Evolutionary conservation across 1,284 basidiomycete species (phyloP).

Genomic region (Clitocybe nebularis): DNA sequence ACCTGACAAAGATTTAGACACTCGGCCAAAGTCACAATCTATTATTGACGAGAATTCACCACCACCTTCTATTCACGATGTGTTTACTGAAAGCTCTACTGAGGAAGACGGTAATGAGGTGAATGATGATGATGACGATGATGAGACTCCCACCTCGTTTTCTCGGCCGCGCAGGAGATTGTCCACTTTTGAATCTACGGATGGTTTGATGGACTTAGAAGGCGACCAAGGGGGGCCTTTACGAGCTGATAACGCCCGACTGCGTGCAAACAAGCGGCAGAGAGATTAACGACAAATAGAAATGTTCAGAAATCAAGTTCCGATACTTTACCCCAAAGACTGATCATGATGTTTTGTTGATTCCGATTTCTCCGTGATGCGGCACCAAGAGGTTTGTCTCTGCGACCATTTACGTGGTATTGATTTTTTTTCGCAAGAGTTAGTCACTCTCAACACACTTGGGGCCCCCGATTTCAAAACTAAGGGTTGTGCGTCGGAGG

Average conservation of each 20-base stretch:
- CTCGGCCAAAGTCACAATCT: constrained; percentile 15
- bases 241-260: constrained; percentile 19
- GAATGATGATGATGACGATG: constrained; percentile 22
- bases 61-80: constrained; percentile 7
- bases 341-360: neutral
- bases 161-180: constrained; percentile 26
- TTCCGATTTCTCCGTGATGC: neutral
- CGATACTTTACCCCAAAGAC: neutral
- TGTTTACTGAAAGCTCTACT: neutral
- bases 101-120: constrained; percentile 7
- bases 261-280: neutral
- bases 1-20: constrained; percentile 55
- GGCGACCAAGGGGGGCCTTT: constrained; percentile 35
- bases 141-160: constrained; percentile 6
- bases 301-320: neutral
- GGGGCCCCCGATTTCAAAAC: too few relatives aligned
- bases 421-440: too few relatives aligned
- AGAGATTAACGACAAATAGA: neutral
- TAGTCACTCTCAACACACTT: too few relatives aligned
- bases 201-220: constrained; percentile 35
- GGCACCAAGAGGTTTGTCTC: too few relatives aligned
- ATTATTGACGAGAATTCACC: constrained; percentile 4
- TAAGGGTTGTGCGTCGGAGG: too few relatives aligned
- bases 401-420: too few relatives aligned
- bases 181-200: constrained; percentile 43